Evolutionary conservation across 1,284 basidiomycete genomes (phyloP), one percentile per base, ranked within the genome.

Genomic region (Pseudozyma thailandica): DNA sequence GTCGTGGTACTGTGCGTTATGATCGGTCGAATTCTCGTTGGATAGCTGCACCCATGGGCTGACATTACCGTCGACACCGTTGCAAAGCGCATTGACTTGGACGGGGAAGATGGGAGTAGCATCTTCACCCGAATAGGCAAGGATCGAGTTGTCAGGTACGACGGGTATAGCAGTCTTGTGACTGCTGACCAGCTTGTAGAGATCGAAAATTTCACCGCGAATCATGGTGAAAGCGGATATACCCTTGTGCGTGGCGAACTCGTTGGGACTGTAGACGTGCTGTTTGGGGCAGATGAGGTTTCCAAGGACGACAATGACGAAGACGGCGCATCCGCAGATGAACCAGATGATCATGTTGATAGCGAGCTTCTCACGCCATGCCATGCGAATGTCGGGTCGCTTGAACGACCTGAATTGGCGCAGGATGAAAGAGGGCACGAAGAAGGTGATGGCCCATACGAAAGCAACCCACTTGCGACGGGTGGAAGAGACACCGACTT

Each of bases 331-430:
- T 21, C 84, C 89, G 79, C 94, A 98, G 50, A 92, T 86, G 81
- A 97, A 90, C 94, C 94, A 98, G 79, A 98, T 98, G 84, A 98
- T 87, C 60, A 81, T 52, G 62, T 98, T 98, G 83, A 98, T 89
- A 4, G 94, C 92, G 1, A 98, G 87, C 85, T 98, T 98, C 85
- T 98, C 95, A 74, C 94, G 86, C 95, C 94, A 98, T 0, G 95
- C 95, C 84, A 98, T 94, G 41, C 91, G 90, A 38, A 98, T 88
- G 78, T 98, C 96, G 64, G 91, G 84, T 12, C 94, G 90, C 85
- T 97, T 97, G 92, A 98, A 94, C 21, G 92, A 88, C 1, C 92
- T 92, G 54, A 92, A 78, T 82, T 88, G 89, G 16, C 84, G 86
- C 43, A 98, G 85, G 50, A 90, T 83, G 13, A 88, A 87, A 21